These are phyloP conservation scores for Linderniella brevidens DNA, from an alignment of 257 asterid species.

Conservation along the genomic window DNA sequence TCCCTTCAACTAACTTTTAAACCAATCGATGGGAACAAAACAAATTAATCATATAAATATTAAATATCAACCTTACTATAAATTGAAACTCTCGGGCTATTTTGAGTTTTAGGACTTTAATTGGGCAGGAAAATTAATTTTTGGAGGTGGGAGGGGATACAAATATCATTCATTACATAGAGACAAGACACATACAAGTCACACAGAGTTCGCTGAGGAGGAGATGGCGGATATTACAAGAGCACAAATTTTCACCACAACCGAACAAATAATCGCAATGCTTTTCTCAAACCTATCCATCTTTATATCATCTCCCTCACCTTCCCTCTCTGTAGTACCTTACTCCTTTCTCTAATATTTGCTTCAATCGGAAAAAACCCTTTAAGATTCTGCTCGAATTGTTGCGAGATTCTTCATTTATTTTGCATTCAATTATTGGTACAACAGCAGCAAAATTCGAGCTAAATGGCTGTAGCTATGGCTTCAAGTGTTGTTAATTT, in stretches of 20 bases:
- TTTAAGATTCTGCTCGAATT: conserved; percentile 8
- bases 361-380: conserved; percentile 12
- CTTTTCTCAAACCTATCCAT: conserved; percentile 13
- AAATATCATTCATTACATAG: conserved; percentile 11
- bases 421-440: background rate
- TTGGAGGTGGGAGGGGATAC: background rate
- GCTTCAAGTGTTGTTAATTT: conserved; percentile 47
- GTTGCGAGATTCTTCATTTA: background rate
- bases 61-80: no score
- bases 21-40: no score
- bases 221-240: conserved; percentile 57
- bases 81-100: background rate
- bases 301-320: conserved; percentile 16
- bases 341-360: conserved; percentile 11
- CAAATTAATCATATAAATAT: no score
- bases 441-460: background rate
- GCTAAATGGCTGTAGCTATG: conserved; percentile 66
- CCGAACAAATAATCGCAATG: conserved; percentile 4
- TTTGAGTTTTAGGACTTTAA: background rate
- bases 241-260: conserved; percentile 14
- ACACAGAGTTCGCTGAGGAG: conserved; percentile 15
- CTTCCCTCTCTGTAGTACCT: conserved; percentile 9
- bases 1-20: no score
- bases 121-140: background rate
- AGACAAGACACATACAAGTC: conserved; percentile 9